A percentile compares a stretch with the other conserved stretches of the same genome.
Evolutionary conservation across 208 protist species (phyloP).

Genomic region (Crithidia sp.): DNA sequence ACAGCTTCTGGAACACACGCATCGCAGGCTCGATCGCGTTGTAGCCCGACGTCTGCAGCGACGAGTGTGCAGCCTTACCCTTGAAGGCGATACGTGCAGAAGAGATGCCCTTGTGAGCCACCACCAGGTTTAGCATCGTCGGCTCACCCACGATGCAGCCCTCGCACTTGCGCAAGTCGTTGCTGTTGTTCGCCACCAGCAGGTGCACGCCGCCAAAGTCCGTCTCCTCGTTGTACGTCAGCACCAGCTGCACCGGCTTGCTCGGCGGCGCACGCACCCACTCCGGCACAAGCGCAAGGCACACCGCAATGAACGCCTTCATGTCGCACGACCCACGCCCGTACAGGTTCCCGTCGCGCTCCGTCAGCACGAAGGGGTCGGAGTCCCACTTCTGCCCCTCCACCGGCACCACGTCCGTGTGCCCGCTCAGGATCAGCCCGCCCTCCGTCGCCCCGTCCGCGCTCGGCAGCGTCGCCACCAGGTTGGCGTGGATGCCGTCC

Average conservation of each 20-base stretch:
- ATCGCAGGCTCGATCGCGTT: conserved; percentile 43
- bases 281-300: conserved; percentile 47
- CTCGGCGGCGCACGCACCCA: conserved; percentile 46
- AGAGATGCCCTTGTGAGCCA: conserved; percentile 62
- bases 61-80: conserved; percentile 61
- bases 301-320: conserved; percentile 76
- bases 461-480: conserved; percentile 64
- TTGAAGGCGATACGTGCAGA: conserved; percentile 28
- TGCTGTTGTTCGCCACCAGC: conserved; percentile 29
- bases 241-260: conserved; percentile 68
- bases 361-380: conserved; percentile 69
- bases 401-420: conserved; percentile 79
- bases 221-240: conserved; percentile 64
- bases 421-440: conserved; percentile 70
- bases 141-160: conserved; percentile 71
- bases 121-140: conserved; percentile 46
- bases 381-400: conserved; percentile 70
- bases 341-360: conserved; percentile 67
- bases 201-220: conserved; percentile 41
- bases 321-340: conserved; percentile 76
- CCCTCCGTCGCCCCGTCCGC: conserved; percentile 50
- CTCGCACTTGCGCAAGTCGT: conserved; percentile 41
- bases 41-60: conserved; percentile 47
- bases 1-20: conserved; percentile 19
- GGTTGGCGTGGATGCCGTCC: conserved; percentile 64